Percentiles rank a stretch among this genome's conserved stretches.
Evolutionary conservation across 1,284 basidiomycete genomes (phyloP).

Genomic region (Phenoliferia sp.): DNA sequence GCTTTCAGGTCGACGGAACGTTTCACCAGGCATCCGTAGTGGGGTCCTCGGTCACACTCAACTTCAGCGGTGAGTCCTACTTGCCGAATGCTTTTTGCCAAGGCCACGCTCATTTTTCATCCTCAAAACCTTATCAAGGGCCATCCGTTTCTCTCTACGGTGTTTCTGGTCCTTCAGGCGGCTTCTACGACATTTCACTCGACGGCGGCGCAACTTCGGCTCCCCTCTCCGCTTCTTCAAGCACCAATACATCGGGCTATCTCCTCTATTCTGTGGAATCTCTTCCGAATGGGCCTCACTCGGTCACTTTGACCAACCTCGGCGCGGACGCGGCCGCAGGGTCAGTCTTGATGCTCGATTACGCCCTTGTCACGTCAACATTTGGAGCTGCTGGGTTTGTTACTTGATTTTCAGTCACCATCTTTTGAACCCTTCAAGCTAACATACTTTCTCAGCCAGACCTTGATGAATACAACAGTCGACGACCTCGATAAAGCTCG

Average conservation of each 20-base stretch:
- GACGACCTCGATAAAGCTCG: not conserved
- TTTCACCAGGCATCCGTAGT: not conserved
- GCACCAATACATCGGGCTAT: not conserved
- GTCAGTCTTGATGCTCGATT: not conserved
- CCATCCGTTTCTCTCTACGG: not conserved
- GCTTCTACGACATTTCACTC: not conserved
- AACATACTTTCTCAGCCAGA: not conserved
- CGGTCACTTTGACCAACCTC: not conserved
- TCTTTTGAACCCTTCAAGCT: not conserved
- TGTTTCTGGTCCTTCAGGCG: not conserved
- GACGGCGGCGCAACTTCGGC: not conserved
- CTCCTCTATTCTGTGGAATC: not conserved
- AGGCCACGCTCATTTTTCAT: not conserved
- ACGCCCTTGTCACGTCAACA: not conserved
- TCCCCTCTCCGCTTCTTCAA: not conserved
- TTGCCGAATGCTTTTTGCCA: not conserved
- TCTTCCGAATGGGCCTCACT: not conserved
- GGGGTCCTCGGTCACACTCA: not conserved
- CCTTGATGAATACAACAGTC: not conserved
- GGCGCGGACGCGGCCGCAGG: not conserved
- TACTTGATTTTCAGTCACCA: too few species aligned
- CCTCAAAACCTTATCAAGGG: not conserved
- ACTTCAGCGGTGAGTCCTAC: not conserved
- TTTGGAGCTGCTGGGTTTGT: not conserved
- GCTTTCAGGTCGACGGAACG: not conserved